These are phyloP conservation scores for Hymenoscyphus linearis DNA, from an alignment of 2,329 filamentous ascomycete species.

Conservation along the genomic window DNA sequence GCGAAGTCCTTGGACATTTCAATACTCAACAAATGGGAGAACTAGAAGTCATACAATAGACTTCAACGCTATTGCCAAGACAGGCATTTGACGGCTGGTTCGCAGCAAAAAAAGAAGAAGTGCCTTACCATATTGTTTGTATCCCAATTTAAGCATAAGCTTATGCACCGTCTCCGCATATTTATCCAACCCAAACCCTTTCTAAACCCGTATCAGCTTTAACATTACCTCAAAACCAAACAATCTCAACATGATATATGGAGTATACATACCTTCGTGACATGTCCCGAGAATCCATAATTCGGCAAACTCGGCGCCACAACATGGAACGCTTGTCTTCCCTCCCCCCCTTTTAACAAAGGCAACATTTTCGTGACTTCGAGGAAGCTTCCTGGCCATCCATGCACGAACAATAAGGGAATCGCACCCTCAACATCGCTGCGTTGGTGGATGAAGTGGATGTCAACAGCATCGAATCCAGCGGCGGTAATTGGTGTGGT, in stretches of 20 bases:
- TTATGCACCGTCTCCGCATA: slow-evolving; percentile 62
- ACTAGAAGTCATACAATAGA: no score
- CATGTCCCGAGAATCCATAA: slow-evolving; percentile 48
- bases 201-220: no score
- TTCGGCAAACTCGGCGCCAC: slow-evolving; percentile 54
- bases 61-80: no score
- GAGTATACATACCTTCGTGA: no score
- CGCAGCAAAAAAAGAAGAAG: no score
- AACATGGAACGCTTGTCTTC: slow-evolving; percentile 45
- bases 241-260: no score
- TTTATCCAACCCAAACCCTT: slow-evolving; percentile 55
- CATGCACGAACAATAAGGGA: slow-evolving; percentile 54
- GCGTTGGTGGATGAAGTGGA: slow-evolving; percentile 60
- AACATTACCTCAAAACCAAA: no score
- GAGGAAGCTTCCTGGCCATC: slow-evolving; percentile 59
- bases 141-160: slow-evolving; percentile 64
- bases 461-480: slow-evolving; percentile 52
- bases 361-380: slow-evolving; percentile 60
- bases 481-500: slow-evolving; percentile 47
- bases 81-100: no score
- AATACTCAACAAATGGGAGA: no score
- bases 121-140: slow-evolving; percentile 56
- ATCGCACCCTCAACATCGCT: slow-evolving; percentile 46
- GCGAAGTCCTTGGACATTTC: no score
- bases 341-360: slow-evolving; percentile 34